These are phyloP conservation scores for Cercospora citrullina DNA, from an alignment of 2,329 filamentous ascomycete species.

Conservation along the genomic window DNA sequence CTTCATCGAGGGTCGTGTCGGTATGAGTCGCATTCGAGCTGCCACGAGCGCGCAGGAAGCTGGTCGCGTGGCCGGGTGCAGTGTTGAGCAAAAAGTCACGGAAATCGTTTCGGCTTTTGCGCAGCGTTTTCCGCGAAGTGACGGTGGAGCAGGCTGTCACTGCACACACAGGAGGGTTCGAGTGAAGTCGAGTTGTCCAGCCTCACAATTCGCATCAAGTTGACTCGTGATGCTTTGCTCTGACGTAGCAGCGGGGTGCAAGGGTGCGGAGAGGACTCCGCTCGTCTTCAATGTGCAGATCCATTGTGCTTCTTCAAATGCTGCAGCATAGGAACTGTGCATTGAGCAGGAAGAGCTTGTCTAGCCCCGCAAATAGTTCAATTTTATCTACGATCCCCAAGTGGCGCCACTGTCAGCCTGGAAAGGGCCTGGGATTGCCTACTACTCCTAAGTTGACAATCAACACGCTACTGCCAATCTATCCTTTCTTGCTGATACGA, in stretches of 20 bases:
- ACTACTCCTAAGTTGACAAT: not conserved
- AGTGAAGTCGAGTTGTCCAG: not conserved
- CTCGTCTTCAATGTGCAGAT: not conserved
- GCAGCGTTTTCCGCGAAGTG: not conserved
- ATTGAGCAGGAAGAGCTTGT: not conserved
- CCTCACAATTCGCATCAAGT: not conserved
- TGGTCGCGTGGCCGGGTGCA: not conserved
- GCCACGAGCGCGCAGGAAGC: not conserved
- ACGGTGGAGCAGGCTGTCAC: not conserved
- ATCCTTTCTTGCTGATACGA: conserved; percentile 53
- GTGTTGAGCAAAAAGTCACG: not conserved
- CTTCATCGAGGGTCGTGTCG: conserved; percentile 1
- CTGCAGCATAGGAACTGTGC: not conserved
- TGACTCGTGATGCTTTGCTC: not conserved
- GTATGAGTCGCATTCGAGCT: conserved; percentile 4
- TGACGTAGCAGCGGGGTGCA: conserved; percentile 4
- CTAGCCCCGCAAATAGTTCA: not conserved
- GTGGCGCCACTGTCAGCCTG: not conserved
- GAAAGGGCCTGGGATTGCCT: not conserved
- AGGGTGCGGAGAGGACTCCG: not conserved
- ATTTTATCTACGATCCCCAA: not conserved
- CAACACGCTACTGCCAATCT: not conserved
- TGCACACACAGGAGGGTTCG: not conserved
- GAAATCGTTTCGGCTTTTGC: not conserved
- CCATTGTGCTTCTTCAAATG: not conserved